Conservation (phyloP, 352 stramenopile genomes). For the Pythium brachiatum region DNA sequence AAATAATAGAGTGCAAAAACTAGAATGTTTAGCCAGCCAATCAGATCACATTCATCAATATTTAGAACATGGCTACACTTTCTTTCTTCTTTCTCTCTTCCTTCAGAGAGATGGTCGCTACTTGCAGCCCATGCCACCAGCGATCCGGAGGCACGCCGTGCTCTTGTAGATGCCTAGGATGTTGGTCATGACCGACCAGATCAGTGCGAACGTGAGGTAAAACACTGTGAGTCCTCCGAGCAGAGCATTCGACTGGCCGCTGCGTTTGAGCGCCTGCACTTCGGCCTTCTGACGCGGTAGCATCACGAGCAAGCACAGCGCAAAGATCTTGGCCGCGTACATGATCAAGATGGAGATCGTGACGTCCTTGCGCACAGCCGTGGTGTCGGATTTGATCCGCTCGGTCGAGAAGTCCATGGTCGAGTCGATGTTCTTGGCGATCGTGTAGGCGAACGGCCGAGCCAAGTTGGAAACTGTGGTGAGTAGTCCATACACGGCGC, state of each 20-base stretch:
- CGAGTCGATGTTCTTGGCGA: slow-evolving; percentile 35
- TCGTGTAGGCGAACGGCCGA: slow-evolving; percentile 30
- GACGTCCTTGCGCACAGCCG: slow-evolving; percentile 33
- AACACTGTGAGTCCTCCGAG: slow-evolving; percentile 20
- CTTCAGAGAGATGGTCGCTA: no score
- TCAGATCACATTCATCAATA: background rate
- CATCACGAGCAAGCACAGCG: slow-evolving; percentile 32
- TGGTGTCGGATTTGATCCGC: slow-evolving; percentile 35
- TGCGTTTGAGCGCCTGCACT: slow-evolving; percentile 22
- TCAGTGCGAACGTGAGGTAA: slow-evolving; percentile 7
- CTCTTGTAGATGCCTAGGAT: slow-evolving; percentile 9
- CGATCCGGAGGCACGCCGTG: background rate
- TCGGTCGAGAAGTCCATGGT: slow-evolving; percentile 34
- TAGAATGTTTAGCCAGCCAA: background rate
- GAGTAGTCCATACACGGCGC: slow-evolving; percentile 42
- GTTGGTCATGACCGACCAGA: slow-evolving; percentile 14
- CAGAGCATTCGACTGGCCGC: slow-evolving; percentile 6
- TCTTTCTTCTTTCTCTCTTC: no score
- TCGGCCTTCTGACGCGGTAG: slow-evolving; percentile 30
- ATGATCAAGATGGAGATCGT: slow-evolving; percentile 41
- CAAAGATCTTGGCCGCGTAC: slow-evolving; percentile 36
- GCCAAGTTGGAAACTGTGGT: slow-evolving; percentile 43
- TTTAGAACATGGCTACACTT: background rate
- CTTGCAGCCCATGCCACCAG: background rate
- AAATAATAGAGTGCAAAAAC: background rate